These are phyloP conservation scores for Mitragyna speciosa DNA, from an alignment of 257 asterid genomes.

Conservation along the genomic window DNA sequence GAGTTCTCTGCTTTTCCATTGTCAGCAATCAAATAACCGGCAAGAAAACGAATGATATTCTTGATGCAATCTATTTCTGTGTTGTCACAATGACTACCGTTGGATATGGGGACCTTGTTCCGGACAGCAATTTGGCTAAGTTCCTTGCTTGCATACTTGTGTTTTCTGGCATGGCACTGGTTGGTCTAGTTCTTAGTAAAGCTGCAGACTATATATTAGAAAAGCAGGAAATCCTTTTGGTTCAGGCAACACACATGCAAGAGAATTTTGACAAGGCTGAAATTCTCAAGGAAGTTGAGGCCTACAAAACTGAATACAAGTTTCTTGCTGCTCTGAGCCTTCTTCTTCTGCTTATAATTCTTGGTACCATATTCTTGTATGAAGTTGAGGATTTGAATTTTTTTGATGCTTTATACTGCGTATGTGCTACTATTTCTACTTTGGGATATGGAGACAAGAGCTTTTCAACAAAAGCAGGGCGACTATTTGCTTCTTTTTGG, in stretches of 20 bases:
- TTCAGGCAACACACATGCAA: conserved; percentile 53
- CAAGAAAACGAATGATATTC: conserved; percentile 57
- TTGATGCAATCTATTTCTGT: conserved; percentile 77
- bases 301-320: conserved; percentile 52
- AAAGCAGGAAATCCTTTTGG: conserved; percentile 60
- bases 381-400: conserved; percentile 50
- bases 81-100: conserved; percentile 95
- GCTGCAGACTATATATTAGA: conserved; percentile 76
- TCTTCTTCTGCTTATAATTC: conserved; percentile 39
- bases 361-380: conserved; percentile 50
- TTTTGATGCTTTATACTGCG: conserved; percentile 74
- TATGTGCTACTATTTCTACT: conserved; percentile 70
- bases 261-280: conserved; percentile 40
- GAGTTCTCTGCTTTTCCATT: conserved; percentile 55
- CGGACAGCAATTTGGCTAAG: conserved; percentile 50
- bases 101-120: conserved; percentile 88
- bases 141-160: conserved; percentile 68
- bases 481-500: conserved; percentile 78
- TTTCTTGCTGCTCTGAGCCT: conserved; percentile 32
- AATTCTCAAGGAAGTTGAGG: conserved; percentile 53
- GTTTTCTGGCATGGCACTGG: conserved; percentile 69
- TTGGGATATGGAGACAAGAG: conserved; percentile 91
- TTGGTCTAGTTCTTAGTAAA: conserved; percentile 71
- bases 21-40: conserved; percentile 62
- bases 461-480: conserved; percentile 64